phyloP scores from a whole-genome alignment of 768 basidiomycete genomes.

The Rhodotorula paludigena region DNA sequence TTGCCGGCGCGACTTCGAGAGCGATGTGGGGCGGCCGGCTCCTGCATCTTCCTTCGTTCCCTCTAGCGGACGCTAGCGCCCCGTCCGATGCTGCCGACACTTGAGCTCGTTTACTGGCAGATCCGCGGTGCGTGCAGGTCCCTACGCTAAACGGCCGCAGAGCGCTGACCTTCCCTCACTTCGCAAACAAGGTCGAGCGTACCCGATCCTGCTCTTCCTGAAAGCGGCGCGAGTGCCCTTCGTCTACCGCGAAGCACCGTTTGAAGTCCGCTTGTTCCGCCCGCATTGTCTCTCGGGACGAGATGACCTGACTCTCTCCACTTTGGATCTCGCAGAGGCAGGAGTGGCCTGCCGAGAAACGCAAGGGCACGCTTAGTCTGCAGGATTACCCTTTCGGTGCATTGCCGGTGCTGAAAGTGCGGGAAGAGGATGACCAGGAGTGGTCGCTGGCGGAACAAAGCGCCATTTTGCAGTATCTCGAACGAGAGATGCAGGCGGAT shows the following conservation, averaged over 20 bases:
- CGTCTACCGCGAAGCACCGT: neutral
- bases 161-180: neutral
- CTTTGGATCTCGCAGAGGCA: neutral
- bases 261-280: neutral
- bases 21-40: neutral
- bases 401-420: neutral
- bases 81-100: neutral
- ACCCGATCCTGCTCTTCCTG: neutral
- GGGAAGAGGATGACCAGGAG: neutral
- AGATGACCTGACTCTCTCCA: neutral
- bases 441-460: neutral
- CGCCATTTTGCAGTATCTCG: neutral
- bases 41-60: neutral
- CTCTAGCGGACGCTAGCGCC: rapidly evolving
- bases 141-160: neutral
- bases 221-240: neutral
- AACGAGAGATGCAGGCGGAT: neutral
- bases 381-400: neutral
- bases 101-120: neutral
- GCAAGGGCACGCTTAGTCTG: neutral
- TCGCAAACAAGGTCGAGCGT: neutral
- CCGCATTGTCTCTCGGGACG: neutral
- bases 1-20: too few relatives aligned
- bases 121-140: neutral
- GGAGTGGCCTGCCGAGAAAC: neutral